These are phyloP conservation scores for Colletotrichum liriopes DNA, from an alignment of 2,329 filamentous ascomycete species.

Conservation along the genomic window DNA sequence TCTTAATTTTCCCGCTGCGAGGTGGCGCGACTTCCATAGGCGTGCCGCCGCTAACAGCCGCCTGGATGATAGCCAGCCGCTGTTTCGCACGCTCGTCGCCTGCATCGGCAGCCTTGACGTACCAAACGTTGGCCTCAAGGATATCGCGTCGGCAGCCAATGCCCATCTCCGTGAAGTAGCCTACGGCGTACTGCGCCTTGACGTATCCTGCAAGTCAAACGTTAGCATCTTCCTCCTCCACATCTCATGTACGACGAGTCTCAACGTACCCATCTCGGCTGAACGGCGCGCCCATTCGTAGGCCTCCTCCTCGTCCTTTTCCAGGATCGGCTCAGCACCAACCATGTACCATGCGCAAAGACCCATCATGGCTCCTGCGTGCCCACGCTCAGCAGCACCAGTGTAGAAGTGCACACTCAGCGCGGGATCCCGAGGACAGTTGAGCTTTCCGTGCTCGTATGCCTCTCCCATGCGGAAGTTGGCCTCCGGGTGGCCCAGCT, in stretches of 20 bases:
- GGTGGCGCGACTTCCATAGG: constrained; percentile 72
- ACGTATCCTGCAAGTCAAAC: constrained; percentile 66
- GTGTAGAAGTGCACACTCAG: constrained; percentile 99
- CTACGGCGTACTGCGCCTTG: constrained; percentile 92
- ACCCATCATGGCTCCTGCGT: constrained; percentile 95
- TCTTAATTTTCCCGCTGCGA: constrained; percentile 66
- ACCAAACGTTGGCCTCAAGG: constrained; percentile 98
- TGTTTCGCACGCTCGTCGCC: constrained; percentile 93
- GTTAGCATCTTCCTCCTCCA: constrained; percentile 38
- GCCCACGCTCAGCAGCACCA: constrained; percentile 86
- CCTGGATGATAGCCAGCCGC: constrained; percentile 87
- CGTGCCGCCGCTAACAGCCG: constrained; percentile 77
- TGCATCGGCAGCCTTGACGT: constrained; percentile 93
- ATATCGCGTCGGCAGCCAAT: constrained; percentile 95
- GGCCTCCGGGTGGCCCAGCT: constrained; percentile 89
- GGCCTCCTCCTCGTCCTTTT: constrained; percentile 95
- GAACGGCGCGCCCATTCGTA: constrained; percentile 96
- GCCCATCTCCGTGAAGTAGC: constrained; percentile 98
- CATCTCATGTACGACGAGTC: neutral
- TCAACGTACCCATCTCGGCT: constrained; percentile 83
- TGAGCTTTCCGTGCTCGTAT: constrained; percentile 92
- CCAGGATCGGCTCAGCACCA: constrained; percentile 90
- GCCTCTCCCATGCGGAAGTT: constrained; percentile 93
- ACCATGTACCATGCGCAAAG: constrained; percentile 99
- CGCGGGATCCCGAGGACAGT: constrained; percentile 91